phyloP scores from a whole-genome alignment of 257 asterid genomes.

The Solanum medicagineum region DNA sequence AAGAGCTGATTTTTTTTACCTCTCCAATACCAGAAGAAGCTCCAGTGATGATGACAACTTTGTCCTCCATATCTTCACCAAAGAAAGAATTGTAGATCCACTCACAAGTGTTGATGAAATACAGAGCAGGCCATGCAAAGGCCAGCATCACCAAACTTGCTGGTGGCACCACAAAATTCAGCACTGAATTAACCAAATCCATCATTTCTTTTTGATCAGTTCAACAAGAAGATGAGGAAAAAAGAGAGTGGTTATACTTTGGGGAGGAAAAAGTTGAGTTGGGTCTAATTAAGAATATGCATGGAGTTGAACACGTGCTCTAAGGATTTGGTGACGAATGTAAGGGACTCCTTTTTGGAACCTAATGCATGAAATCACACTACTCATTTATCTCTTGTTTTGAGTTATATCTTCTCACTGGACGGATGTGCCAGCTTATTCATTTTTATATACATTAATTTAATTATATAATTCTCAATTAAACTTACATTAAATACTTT shows the following conservation, averaged over 20 bases:
- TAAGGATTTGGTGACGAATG: neutral
- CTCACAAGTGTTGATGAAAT: conserved; percentile 58
- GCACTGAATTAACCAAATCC: conserved; percentile 43
- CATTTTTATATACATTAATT: no score
- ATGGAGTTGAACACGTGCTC: neutral
- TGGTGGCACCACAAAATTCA: conserved; percentile 76
- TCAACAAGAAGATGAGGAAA: neutral
- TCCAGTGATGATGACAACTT: conserved; percentile 78
- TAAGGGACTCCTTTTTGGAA: neutral
- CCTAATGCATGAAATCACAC: neutral
- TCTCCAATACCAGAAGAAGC: conserved; percentile 97
- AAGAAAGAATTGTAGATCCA: conserved; percentile 40
- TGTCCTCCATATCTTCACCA: conserved; percentile 47
- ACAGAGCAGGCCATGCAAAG: conserved; percentile 79
- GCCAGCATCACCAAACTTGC: conserved; percentile 73
- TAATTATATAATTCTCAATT: no score
- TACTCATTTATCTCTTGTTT: neutral
- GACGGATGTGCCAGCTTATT: no score
- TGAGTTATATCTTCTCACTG: neutral
- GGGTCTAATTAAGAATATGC: neutral
- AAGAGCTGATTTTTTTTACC: conserved; percentile 19
- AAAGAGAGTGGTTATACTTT: neutral
- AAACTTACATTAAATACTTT: no score
- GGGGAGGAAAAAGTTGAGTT: neutral
- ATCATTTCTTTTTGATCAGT: neutral